Base-by-base conservation (phyloP, 1,139 yeast species). In the Pichia terricola region DNA sequence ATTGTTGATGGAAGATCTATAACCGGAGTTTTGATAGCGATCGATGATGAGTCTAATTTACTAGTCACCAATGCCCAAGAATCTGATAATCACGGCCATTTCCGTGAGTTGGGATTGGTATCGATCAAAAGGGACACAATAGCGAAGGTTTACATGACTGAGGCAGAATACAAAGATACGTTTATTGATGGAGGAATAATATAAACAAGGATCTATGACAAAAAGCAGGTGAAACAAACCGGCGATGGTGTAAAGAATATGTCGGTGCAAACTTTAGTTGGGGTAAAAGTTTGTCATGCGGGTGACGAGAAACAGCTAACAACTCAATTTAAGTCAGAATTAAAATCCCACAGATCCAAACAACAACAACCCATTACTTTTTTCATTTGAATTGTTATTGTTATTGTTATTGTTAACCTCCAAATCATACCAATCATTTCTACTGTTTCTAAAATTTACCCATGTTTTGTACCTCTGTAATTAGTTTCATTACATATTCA, bases 11-110 rank as follows among this genome's bases (percentile, higher is more conserved):
- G 63, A 0, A 46, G 70, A 25, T 42, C 40, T 0, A 43, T 66
- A 7, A 40, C 48, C 0, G 72, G 72, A 0, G 46, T 57, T 1
- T 50, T 67, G 3, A 52, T 66, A 5, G 66, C 70, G 0, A 51
- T 66, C 3, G 72, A 67, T 52, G 67, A 64, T 45, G 64, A 64
- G 44, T 60, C 66, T 3, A 67, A 66, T 45, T 42, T 67, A 5
- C 50, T 67, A 3, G 45, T 67, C 28, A 54, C 66, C 5, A 55
- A 57, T 40, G 59, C 55, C 1, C 32, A 34, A 6, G 53, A 50
- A 37, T 33, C 50, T n/a, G 36, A 37, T n/a, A 38, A 16, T 6
- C 28, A 16, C 5, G 28, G 25, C 8, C 45, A 41, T 16, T 22
- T 22, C 2, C 47, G 70, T 37, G 62, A 60, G 8, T 42, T 67